These are phyloP conservation scores for Kondoa subrosea DNA, from an alignment of 768 basidiomycete species.

Conservation along the genomic window DNA sequence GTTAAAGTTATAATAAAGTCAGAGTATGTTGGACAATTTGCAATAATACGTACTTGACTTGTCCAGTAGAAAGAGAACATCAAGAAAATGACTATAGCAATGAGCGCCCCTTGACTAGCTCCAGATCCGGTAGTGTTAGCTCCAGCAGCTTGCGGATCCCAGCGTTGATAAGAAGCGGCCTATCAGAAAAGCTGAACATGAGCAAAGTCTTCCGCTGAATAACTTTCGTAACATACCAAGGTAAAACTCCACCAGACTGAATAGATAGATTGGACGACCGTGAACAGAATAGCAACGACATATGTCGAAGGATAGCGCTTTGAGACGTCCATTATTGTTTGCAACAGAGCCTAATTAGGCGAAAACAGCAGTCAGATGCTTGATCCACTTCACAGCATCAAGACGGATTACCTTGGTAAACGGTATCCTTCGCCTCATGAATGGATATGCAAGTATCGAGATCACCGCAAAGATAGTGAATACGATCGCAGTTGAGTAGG, in stretches of 20 bases:
- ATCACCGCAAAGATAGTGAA: slow-evolving; percentile 29
- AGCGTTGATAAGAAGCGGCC: slow-evolving; percentile 17
- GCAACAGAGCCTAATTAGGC: not conserved
- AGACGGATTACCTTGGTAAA: slow-evolving; percentile 1
- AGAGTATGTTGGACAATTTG: too few relatives aligned
- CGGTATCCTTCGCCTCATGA: slow-evolving; percentile 23
- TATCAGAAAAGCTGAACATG: slow-evolving; percentile 22
- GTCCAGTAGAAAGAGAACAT: slow-evolving; percentile 22
- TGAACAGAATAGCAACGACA: slow-evolving; percentile 22
- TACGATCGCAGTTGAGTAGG: slow-evolving; percentile 27
- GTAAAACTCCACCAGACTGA: slow-evolving; percentile 22
- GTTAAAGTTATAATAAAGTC: too few relatives aligned
- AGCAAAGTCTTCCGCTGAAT: too few relatives aligned
- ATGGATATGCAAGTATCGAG: slow-evolving; percentile 17
- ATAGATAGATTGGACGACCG: slow-evolving; percentile 21
- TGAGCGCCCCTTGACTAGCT: slow-evolving; percentile 16
- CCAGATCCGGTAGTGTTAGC: slow-evolving; percentile 18
- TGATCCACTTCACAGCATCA: not conserved
- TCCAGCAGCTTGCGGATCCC: slow-evolving; percentile 15
- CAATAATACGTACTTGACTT: too few relatives aligned
- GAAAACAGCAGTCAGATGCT: not conserved
- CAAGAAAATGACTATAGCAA: slow-evolving; percentile 24
- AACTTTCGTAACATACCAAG: too few relatives aligned
- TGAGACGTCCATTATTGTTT: not conserved
- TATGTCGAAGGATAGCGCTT: slow-evolving; percentile 23